phyloP scores from a whole-genome alignment of 208 protist species.

The Kentomonas sorsogonicus region DNA sequence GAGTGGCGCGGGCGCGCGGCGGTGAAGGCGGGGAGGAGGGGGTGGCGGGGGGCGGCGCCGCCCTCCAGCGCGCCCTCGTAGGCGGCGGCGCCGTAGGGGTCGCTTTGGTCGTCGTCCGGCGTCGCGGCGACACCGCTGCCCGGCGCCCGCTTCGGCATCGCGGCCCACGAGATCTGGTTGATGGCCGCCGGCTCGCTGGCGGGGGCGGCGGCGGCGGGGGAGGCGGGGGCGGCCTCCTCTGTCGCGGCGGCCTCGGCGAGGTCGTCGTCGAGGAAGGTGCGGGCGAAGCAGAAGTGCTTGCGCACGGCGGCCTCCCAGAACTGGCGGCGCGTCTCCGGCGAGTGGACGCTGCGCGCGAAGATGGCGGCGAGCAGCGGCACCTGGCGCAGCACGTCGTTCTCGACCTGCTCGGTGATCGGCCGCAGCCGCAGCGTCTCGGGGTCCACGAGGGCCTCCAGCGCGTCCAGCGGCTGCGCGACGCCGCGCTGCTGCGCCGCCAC shows the following conservation, averaged over 20 bases:
- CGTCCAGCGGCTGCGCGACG: constrained; percentile 64
- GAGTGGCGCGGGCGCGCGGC: constrained; percentile 10
- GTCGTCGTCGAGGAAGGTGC: constrained; percentile 78
- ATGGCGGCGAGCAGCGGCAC: constrained; percentile 67
- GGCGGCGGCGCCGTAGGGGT: background rate
- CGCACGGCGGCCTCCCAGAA: constrained; percentile 83
- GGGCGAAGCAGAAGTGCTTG: constrained; percentile 83
- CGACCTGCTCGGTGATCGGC: constrained; percentile 76
- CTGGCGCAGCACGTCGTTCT: constrained; percentile 76
- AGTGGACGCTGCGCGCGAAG: constrained; percentile 48
- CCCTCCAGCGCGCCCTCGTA: constrained; percentile 22
- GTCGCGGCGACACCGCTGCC: background rate
- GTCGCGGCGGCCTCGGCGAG: constrained; percentile 32
- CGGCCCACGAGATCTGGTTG: constrained; percentile 45
- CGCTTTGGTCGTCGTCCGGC: constrained; percentile 1
- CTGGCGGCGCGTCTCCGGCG: constrained; percentile 40
- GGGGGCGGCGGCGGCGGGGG: background rate
- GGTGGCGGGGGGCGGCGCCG: background rate
- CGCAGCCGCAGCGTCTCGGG: constrained; percentile 50
- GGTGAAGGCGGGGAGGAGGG: constrained; percentile 15
- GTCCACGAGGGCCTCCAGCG: constrained; percentile 72
- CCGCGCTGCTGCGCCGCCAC: constrained; percentile 55
- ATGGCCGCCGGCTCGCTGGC: constrained; percentile 23
- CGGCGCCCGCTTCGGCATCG: constrained; percentile 37
- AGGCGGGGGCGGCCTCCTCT: constrained; percentile 1